phyloP scores from a whole-genome alignment of 164 flowering plant species.

The Vitis amurensis region DNA sequence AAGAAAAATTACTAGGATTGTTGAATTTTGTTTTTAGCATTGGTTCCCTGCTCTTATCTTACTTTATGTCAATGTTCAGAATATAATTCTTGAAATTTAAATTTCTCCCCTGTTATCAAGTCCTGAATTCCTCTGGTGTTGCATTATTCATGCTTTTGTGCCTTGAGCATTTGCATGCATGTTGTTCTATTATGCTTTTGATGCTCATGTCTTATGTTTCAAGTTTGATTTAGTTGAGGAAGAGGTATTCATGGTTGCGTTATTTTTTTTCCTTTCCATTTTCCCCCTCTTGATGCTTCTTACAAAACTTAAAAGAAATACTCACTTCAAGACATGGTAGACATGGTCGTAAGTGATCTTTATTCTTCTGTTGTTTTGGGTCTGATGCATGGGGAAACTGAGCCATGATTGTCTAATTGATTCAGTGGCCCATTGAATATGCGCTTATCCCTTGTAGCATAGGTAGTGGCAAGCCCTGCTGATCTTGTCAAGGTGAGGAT shows the following conservation, averaged over 20 bases:
- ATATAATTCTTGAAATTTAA: neutral
- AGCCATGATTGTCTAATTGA: neutral
- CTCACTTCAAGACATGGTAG: no score
- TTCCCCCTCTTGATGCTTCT: neutral
- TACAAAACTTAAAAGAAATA: neutral
- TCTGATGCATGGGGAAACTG: neutral
- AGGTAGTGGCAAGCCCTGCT: slow-evolving; percentile 94
- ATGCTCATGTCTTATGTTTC: neutral
- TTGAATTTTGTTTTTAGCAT: neutral
- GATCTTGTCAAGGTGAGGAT: slow-evolving; percentile 93
- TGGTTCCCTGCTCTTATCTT: neutral
- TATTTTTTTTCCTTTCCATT: neutral
- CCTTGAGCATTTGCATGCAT: neutral
- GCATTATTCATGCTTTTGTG: neutral
- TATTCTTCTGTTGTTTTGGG: neutral
- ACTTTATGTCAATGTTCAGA: neutral
- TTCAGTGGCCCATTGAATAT: neutral
- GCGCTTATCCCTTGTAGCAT: slow-evolving; percentile 13
- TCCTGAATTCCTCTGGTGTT: neutral
- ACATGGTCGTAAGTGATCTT: neutral
- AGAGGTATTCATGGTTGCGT: neutral
- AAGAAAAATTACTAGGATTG: neutral
- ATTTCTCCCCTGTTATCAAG: neutral
- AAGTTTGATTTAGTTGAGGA: neutral
- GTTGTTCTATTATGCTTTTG: neutral